Evolutionary conservation across 768 basidiomycete genomes (phyloP).

Genomic region (Psilocybe tampanensis): DNA sequence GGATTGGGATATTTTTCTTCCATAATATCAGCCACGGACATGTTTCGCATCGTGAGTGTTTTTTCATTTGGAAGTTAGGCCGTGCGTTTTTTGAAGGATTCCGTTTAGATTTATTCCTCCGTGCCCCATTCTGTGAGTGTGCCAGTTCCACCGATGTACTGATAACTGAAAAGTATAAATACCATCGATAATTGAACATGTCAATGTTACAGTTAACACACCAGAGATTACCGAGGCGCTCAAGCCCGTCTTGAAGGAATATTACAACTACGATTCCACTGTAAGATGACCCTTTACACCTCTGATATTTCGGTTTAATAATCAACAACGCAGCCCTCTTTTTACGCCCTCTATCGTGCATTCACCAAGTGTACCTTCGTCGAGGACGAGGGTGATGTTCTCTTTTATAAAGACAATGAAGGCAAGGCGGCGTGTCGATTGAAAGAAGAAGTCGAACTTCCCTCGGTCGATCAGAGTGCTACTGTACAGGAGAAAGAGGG

Average conservation of each 20-base stretch:
- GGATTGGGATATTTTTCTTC: conserved; percentile 61
- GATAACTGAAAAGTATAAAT: no score
- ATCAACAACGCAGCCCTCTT: conserved; percentile 31
- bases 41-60: conserved; percentile 42
- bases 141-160: no score
- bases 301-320: no score
- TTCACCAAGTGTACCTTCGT: conserved; percentile 58
- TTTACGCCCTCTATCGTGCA: conserved; percentile 52
- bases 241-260: conserved; percentile 45
- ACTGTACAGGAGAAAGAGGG: no score
- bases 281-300: no score
- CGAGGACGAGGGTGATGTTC: conserved; percentile 54
- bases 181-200: no score
- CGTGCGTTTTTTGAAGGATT: background rate
- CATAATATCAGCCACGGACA: conserved; percentile 55
- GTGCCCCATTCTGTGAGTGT: conserved; percentile 52
- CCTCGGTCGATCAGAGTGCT: conserved; percentile 15
- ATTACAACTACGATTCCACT: conserved; percentile 61
- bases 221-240: conserved; percentile 53
- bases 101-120: conserved; percentile 44
- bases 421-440: conserved; percentile 40
- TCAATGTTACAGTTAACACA: conserved; percentile 50
- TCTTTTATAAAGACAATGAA: conserved; percentile 55
- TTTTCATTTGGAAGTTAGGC: background rate
- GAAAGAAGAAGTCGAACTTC: no score